Percentiles rank a stretch among this genome's conserved stretches.
Evolutionary conservation across 352 stramenopile species (phyloP).

Genomic region (Phytophthora capsici): DNA sequence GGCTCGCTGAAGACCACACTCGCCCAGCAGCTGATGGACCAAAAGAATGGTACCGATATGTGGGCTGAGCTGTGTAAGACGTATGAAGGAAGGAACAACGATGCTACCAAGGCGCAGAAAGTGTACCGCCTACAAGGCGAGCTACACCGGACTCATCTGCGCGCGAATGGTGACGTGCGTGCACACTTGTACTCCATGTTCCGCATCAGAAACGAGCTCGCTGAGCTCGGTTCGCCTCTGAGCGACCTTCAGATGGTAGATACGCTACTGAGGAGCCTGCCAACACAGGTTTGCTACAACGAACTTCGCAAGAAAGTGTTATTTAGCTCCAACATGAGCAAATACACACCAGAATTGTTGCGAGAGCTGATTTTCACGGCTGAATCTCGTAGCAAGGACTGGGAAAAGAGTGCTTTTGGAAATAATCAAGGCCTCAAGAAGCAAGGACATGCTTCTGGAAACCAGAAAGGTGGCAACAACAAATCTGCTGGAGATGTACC

Average conservation of each 20-base stretch:
- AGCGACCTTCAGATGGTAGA: constrained; percentile 6
- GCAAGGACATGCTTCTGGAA: not conserved
- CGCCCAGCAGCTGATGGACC: constrained; percentile 12
- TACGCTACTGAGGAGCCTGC: not conserved
- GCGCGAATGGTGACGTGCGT: not conserved
- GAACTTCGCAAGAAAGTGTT: constrained; percentile 5
- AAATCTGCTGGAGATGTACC: no score
- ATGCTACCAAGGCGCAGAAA: constrained; percentile 13
- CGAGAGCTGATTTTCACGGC: not conserved
- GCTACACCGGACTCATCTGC: not conserved
- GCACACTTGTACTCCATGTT: not conserved
- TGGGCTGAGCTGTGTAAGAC: not conserved
- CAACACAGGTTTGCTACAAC: not conserved
- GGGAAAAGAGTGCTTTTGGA: not conserved
- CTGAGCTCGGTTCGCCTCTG: not conserved
- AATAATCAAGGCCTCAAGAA: constrained; percentile 5
- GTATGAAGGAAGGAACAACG: constrained; percentile 8
- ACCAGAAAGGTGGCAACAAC: not conserved
- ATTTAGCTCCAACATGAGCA: constrained; percentile 12
- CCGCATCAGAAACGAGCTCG: constrained; percentile 5
- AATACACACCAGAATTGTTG: constrained; percentile 4
- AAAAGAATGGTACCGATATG: no score
- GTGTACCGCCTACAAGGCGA: constrained; percentile 6
- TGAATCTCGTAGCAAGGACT: not conserved
- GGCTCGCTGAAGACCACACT: constrained; percentile 15